Evolutionary conservation across 1,139 yeast species (phyloP).

Genomic region (Yamadazyma siamensis): DNA sequence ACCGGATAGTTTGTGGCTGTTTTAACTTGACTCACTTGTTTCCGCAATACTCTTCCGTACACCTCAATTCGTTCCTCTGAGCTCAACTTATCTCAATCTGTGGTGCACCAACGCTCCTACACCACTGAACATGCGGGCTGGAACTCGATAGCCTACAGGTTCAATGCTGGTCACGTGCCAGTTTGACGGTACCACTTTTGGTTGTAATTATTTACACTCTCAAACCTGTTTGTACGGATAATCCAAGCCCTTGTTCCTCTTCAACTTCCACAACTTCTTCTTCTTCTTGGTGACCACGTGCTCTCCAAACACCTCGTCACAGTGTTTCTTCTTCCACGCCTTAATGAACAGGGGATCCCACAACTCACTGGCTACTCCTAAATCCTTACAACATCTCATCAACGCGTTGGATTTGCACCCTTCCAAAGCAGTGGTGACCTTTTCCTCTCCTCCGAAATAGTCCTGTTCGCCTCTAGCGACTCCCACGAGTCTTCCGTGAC

Average conservation of each 20-base stretch:
- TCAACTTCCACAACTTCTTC: conserved; percentile 83
- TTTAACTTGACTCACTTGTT: too few relatives aligned
- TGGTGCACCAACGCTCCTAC: too few relatives aligned
- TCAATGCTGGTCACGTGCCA: too few relatives aligned
- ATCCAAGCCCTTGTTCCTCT: conserved; percentile 73
- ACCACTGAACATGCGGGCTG: too few relatives aligned
- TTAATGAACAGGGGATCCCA: conserved; percentile 96
- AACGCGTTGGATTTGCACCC: conserved; percentile 96
- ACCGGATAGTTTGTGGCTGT: too few relatives aligned
- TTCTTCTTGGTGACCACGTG: conserved; percentile 78
- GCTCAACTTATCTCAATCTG: too few relatives aligned
- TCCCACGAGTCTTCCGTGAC: conserved; percentile 85
- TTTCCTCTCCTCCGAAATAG: conserved; percentile 76
- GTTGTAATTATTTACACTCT: too few relatives aligned
- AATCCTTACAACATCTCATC: conserved; percentile 96
- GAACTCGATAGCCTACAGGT: too few relatives aligned
- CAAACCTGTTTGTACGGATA: conserved; percentile 86
- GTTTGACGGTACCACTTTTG: too few relatives aligned
- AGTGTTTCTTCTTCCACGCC: conserved; percentile 66
- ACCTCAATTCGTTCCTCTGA: too few relatives aligned
- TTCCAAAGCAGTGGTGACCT: conserved; percentile 93
- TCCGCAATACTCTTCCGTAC: too few relatives aligned
- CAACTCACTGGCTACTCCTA: conserved; percentile 92
- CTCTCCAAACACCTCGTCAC: conserved; percentile 85
- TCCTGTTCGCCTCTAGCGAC: conserved; percentile 96